Evolutionary conservation across 2,329 filamentous ascomycete species (phyloP).

Genomic region (Aspergillus caelatus): DNA sequence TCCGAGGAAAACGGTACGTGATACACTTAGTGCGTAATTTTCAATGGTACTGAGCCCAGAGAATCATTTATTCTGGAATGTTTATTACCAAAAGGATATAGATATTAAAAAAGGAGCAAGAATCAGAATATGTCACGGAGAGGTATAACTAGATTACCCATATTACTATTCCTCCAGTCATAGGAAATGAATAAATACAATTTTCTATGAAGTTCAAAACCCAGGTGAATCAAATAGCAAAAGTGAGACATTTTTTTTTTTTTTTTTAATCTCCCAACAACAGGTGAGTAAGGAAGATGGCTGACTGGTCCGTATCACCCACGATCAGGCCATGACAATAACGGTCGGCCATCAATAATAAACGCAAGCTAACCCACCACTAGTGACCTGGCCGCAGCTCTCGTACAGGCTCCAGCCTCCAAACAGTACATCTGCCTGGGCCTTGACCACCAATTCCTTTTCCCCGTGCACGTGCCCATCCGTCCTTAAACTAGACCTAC

Average conservation of each 20-base stretch:
- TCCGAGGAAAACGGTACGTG: not conserved
- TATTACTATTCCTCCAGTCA: too few relatives aligned
- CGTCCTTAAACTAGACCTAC: not conserved
- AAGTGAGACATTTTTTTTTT: not conserved
- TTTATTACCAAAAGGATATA: too few relatives aligned
- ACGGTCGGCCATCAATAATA: not conserved
- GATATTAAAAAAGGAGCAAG: too few relatives aligned
- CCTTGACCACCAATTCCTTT: not conserved
- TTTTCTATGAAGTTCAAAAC: too few relatives aligned
- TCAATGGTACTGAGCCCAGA: not conserved
- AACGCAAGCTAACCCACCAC: slow-evolving; percentile 1
- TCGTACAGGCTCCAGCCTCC: not conserved
- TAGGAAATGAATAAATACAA: too few relatives aligned
- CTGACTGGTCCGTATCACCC: slow-evolving; percentile 5
- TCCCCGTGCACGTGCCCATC: not conserved
- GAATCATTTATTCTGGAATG: too few relatives aligned
- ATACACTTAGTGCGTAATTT: not conserved
- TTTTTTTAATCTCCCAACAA: not conserved
- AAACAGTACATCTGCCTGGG: not conserved
- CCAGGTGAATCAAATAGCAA: too few relatives aligned
- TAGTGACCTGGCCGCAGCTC: not conserved
- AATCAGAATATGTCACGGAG: too few relatives aligned
- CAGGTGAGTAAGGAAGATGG: not conserved
- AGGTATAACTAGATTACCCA: too few relatives aligned
- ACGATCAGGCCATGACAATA: slow-evolving; percentile 14